A percentile compares a stretch with the other conserved stretches of the same genome.
phyloP scores from a whole-genome alignment of 768 basidiomycete species.

The Pleurotus giganteus region DNA sequence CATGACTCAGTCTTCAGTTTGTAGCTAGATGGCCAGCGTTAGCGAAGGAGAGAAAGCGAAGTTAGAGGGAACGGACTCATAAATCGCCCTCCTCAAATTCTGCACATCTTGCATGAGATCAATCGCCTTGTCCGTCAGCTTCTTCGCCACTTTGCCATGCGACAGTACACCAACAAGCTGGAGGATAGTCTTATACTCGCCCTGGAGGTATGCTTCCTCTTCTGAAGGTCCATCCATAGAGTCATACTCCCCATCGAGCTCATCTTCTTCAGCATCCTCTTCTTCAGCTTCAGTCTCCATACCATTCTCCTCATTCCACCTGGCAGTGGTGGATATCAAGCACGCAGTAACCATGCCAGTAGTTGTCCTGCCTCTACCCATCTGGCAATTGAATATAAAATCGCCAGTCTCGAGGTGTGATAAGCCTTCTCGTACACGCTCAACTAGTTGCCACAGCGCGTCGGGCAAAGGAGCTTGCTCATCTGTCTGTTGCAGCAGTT shows the following conservation, averaged over 20 bases:
- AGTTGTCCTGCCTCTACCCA: slow-evolving; percentile 90
- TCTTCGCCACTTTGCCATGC: slow-evolving; percentile 91
- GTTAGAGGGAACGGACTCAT: slow-evolving; percentile 60
- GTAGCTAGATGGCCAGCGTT: slow-evolving; percentile 51
- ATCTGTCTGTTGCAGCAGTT: slow-evolving; percentile 65
- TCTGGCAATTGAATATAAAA: slow-evolving; percentile 96
- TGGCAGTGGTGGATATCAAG: slow-evolving; percentile 73
- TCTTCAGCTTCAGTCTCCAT: slow-evolving; percentile 28
- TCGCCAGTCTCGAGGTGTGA: slow-evolving; percentile 54
- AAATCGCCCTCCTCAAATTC: slow-evolving; percentile 92
- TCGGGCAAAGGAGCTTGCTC: slow-evolving; percentile 94
- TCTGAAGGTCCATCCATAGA: slow-evolving; percentile 81
- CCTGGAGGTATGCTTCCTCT: slow-evolving; percentile 86
- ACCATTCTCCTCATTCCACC: slow-evolving; percentile 50
- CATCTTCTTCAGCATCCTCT: slow-evolving; percentile 28
- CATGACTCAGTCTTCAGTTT: slow-evolving; percentile 87
- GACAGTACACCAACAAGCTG: slow-evolving; percentile 91
- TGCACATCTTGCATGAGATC: slow-evolving; percentile 97
- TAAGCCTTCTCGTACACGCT: slow-evolving; percentile 61
- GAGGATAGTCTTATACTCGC: slow-evolving; percentile 95
- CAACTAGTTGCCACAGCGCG: slow-evolving; percentile 76
- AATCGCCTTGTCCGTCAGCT: slow-evolving; percentile 82
- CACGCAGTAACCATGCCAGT: slow-evolving; percentile 94
- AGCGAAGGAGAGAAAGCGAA: background rate
- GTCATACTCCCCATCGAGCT: slow-evolving; percentile 49